Evolutionary conservation across 352 stramenopile species (phyloP).

Genomic region (Albugo laibachii): DNA sequence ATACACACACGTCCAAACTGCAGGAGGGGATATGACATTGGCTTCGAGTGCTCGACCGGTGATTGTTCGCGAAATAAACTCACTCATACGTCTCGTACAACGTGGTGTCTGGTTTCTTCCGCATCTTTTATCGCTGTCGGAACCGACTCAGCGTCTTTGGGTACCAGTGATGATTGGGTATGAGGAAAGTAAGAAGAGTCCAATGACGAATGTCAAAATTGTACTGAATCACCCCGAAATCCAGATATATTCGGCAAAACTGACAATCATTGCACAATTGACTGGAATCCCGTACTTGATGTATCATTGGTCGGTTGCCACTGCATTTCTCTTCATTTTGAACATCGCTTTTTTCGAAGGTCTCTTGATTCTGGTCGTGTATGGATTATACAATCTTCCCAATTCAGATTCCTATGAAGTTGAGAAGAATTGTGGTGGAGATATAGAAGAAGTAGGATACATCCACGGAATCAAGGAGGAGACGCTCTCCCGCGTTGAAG

Average conservation of each 20-base stretch:
- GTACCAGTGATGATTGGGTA: slow-evolving; percentile 53
- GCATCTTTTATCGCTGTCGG: slow-evolving; percentile 28
- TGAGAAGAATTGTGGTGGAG: too few species aligned
- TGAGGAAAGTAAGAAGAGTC: slow-evolving; percentile 23
- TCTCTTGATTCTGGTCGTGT: slow-evolving; percentile 38
- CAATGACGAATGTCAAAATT: slow-evolving; percentile 28
- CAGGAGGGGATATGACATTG: slow-evolving; percentile 9
- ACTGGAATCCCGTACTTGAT: slow-evolving; percentile 65
- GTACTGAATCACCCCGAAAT: slow-evolving; percentile 42
- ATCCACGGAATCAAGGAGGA: too few species aligned
- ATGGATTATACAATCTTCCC: slow-evolving; percentile 37
- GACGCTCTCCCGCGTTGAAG: too few species aligned
- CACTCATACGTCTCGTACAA: slow-evolving; percentile 30
- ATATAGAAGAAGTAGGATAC: too few species aligned
- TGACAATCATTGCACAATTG: slow-evolving; percentile 68
- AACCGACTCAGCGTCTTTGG: slow-evolving; percentile 26
- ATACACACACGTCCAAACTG: slow-evolving; percentile 18
- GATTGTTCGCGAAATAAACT: slow-evolving; percentile 37
- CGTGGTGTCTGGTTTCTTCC: slow-evolving; percentile 24
- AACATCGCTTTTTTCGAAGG: slow-evolving; percentile 62
- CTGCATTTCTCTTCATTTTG: slow-evolving; percentile 42
- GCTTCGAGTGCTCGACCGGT: slow-evolving; percentile 31
- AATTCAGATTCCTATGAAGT: slow-evolving; percentile 8
- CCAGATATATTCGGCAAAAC: slow-evolving; percentile 47
- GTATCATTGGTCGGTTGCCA: slow-evolving; percentile 70